Evolutionary conservation across 495 filamentous ascomycete species (phyloP).

Genomic region (Aspergillus diversus): DNA sequence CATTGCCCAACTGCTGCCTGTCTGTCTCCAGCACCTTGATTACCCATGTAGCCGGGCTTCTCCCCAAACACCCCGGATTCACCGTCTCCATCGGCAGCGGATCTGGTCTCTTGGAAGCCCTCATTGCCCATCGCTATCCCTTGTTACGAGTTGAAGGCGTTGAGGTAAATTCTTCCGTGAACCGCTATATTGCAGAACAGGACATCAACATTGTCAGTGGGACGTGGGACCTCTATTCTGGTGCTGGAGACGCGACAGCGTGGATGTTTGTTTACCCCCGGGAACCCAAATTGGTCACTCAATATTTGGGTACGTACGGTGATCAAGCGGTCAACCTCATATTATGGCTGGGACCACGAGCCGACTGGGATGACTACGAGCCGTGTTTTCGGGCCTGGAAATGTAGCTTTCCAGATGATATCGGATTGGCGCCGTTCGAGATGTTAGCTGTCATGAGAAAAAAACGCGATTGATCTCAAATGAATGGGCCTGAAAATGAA

Average conservation of each 20-base stretch:
- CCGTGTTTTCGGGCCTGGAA: constrained; percentile 28
- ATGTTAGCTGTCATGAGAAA: constrained; percentile 29
- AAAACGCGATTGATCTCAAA: no score
- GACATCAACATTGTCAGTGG: constrained; percentile 46
- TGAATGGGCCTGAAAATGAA: no score
- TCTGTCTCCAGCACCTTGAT: constrained; percentile 49
- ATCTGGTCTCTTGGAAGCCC: constrained; percentile 55
- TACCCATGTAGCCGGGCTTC: constrained; percentile 33
- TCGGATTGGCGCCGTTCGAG: constrained; percentile 41
- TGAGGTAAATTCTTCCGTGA: constrained; percentile 48
- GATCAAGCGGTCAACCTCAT: constrained; percentile 35
- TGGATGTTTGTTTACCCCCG: constrained; percentile 63
- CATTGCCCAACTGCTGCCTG: constrained; percentile 52
- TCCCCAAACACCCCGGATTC: constrained; percentile 45
- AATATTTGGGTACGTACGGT: constrained; percentile 44
- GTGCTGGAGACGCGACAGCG: constrained; percentile 40
- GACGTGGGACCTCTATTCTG: constrained; percentile 42
- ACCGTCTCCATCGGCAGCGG: constrained; percentile 59
- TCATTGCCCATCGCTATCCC: constrained; percentile 36
- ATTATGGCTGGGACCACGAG: constrained; percentile 55
- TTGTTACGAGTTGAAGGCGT: constrained; percentile 44
- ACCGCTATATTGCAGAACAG: constrained; percentile 49
- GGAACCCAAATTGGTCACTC: constrained; percentile 45
- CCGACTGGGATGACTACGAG: constrained; percentile 53
- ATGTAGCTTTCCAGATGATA: constrained; percentile 27